Evolutionary conservation across 495 filamentous ascomycete species (phyloP), one percentile per base, ranked within the genome.

Genomic region (Podospora sp.): DNA sequence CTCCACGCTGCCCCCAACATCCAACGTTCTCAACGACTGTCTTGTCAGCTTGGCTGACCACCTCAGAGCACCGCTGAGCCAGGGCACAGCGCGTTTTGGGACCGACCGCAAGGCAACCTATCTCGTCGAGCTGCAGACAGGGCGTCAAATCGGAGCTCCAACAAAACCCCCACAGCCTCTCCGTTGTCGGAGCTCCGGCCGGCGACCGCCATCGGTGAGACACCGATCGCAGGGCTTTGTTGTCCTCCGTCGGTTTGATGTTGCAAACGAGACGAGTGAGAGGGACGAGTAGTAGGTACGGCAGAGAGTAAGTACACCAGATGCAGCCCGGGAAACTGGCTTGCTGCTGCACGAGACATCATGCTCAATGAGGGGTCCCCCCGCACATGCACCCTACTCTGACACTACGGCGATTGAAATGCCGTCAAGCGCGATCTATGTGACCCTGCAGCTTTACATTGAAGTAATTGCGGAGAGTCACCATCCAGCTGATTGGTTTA

Each of bases 101-200:
- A 33, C 33, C 29, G 8, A 33, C 29, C 2, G 40, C 40, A 46
- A 6, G 40, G 40, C 40, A n/a, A n/a, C n/a, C n/a, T n/a, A 4
- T 59, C 25, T 33, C n/a, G 27, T 33, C 33, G 26, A 59, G 56
- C 56, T 59, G 56, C 33, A 59, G 56, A 26, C 55, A 29, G 56
- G 27, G 56, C 27, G 26, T 59, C 26, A 33, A 33, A 33, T 59
- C 56, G 26, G 57, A 59, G 18, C 33, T 21, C 26, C 26, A 33
- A 20, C 57, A 59, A 33, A 33, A 3, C 29, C 29, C 29, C 57
- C 14, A 6, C 57, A 12, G 25, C n/a, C 33, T 59, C 57, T 59
- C 57, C 57, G 57, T 59, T 59, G 57, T 59, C 57, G 57, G 57
- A 59, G 25, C 27, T 36, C 57, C 57, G 57, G 33, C 53, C 27